Evolutionary conservation across 2,329 filamentous ascomycete genomes (phyloP), one percentile per base, ranked within the genome.

Genomic region (Sordariomycetes sp.): DNA sequence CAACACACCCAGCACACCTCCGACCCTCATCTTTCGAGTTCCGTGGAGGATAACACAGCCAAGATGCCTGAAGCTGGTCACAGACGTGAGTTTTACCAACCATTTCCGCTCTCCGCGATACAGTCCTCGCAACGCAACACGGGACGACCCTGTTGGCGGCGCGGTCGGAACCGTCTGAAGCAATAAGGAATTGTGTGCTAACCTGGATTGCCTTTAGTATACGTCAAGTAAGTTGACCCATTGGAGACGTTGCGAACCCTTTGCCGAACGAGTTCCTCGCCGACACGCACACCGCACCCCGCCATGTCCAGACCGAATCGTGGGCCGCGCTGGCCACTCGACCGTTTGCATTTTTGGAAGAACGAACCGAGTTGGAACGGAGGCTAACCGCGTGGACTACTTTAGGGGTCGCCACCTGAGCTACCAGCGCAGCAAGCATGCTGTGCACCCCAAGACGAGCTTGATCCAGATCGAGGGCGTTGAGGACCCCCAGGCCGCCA

Each of bases 391-490:
- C 58, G 28, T 51, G 32, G 54, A 54, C 59, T 61, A 58, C 53
- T 55, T 32, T 59, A 95, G 90, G 90, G 93, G 91, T 83, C 92
- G 91, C 80, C 93, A 97, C 87, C 82, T 97, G 80, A 93, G 88
- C 81, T 97, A 96, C 85, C 88, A 96, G 85, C 89, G 93, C 79
- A 88, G 88, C 76, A 93, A 95, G 83, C 89, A 90, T 80, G 88
- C 83, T 79, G 91, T 87, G 74, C 91, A 89, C 83, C 88, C 93
- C 70, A 87, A 87, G 79, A 95, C 89, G 70, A 89, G 89, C 75
- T 83, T 97, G 79, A 88, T 99, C 81, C 94, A 97, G 87, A 96
- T 99, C 72, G 93, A 99, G 85, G 93, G 93, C 77, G 94, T 97
- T 71, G 91, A 96, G 71, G 85, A 89, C 82, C 85, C 88, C 72